A percentile compares a stretch with the other conserved stretches of the same genome.
Conservation (phyloP, 805 yeast species). For the Nakazawaea peltata region DNA sequence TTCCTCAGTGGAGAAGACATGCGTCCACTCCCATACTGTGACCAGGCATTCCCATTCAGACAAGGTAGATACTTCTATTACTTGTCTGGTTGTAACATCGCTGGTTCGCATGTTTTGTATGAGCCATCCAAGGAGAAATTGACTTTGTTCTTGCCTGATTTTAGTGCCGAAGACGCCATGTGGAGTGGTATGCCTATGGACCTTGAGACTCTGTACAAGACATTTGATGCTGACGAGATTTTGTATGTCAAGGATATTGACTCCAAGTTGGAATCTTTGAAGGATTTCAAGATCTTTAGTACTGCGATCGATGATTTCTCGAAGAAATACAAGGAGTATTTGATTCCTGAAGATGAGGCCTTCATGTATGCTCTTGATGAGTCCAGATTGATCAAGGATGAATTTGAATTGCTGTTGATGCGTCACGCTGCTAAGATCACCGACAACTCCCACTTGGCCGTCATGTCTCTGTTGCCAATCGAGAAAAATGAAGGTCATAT, state of each 20-base stretch:
- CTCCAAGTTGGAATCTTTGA: constrained; percentile 18
- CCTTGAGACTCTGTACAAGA: constrained; percentile 51
- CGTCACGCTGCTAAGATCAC: constrained; percentile 77
- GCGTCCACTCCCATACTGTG: constrained; percentile 66
- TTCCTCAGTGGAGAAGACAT: constrained; percentile 55
- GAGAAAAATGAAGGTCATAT: constrained; percentile 85
- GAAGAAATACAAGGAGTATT: constrained; percentile 22
- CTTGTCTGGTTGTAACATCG: constrained; percentile 73
- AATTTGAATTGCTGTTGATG: constrained; percentile 69
- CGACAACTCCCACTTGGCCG: constrained; percentile 84
- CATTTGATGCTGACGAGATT: constrained; percentile 80
- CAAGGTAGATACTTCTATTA: constrained; percentile 91
- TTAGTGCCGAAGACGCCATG: constrained; percentile 86
- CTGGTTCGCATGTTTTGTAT: constrained; percentile 67
- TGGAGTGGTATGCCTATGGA: constrained; percentile 90
- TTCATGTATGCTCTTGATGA: constrained; percentile 79
- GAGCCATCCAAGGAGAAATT: constrained; percentile 44
- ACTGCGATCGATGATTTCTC: constrained; percentile 45
- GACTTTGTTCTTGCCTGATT: constrained; percentile 70
- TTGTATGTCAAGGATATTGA: constrained; percentile 47
- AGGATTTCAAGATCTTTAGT: constrained; percentile 29
- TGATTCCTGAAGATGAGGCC: constrained; percentile 36
- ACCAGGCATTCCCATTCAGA: constrained; percentile 69
- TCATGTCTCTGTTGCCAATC: constrained; percentile 86
- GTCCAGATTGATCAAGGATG: constrained; percentile 77